phyloP scores from a whole-genome alignment of 495 filamentous ascomycete species.

The Zalerion maritima region DNA sequence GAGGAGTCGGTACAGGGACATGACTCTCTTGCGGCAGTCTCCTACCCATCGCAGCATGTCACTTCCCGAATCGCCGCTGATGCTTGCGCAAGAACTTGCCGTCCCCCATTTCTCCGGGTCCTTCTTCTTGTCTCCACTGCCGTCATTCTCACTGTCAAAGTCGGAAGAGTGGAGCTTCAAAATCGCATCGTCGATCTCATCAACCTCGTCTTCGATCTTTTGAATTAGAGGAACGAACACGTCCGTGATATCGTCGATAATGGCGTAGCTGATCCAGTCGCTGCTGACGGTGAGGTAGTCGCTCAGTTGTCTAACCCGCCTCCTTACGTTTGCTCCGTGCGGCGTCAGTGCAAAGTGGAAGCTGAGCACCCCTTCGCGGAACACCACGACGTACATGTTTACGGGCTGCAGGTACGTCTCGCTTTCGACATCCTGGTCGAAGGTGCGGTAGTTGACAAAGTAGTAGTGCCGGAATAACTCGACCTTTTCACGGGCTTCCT shows the following conservation, averaged over 20 bases:
- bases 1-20: conserved; percentile 80
- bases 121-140: conserved; percentile 28
- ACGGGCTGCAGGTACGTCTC: conserved; percentile 87
- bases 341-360: conserved; percentile 92
- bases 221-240: conserved; percentile 85
- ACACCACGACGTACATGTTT: conserved; percentile 96
- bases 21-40: conserved; percentile 91
- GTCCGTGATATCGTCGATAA: conserved; percentile 97
- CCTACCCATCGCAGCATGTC: conserved; percentile 86
- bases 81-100: too few relatives aligned
- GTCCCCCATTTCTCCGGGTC: conserved; percentile 26
- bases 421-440: conserved; percentile 80
- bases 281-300: conserved; percentile 87
- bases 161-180: conserved; percentile 53
- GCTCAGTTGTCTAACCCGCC: conserved; percentile 80
- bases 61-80: conserved; percentile 44
- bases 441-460: conserved; percentile 93
- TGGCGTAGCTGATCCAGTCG: conserved; percentile 95
- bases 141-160: conserved; percentile 21
- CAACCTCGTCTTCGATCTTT: conserved; percentile 75
- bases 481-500: conserved; percentile 94
- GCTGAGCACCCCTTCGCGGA: conserved; percentile 84
- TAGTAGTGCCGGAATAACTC: conserved; percentile 96
- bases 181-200: conserved; percentile 75
- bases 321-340: conserved; percentile 87